A percentile compares a stretch with the other conserved stretches of the same genome.
Evolutionary conservation across 805 yeast genomes (phyloP).

Genomic region (Yamadazyma laniorum): DNA sequence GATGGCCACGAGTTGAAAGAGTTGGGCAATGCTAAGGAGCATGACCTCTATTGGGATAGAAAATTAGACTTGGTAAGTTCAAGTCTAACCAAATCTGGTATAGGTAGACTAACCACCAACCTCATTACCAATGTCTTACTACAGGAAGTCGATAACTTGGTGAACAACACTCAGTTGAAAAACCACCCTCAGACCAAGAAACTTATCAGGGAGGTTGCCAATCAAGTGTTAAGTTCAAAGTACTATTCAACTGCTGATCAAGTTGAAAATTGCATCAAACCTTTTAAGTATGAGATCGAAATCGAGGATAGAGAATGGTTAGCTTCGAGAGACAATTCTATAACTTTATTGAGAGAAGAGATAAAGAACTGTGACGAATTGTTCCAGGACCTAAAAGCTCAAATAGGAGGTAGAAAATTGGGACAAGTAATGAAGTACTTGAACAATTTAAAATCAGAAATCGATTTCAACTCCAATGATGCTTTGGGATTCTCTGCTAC

Average conservation of each 20-base stretch:
- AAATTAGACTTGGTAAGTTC: conserved; percentile 83
- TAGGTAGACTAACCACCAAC: conserved; percentile 85
- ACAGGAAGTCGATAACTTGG: conserved; percentile 72
- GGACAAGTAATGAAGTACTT: conserved; percentile 78
- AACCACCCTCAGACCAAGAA: conserved; percentile 85
- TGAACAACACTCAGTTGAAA: conserved; percentile 69
- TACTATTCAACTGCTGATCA: conserved; percentile 95
- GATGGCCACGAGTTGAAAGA: conserved; percentile 52
- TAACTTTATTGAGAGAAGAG: conserved; percentile 75
- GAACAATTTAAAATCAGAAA: conserved; percentile 40
- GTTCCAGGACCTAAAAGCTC: conserved; percentile 54
- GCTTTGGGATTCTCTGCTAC: conserved; percentile 82
- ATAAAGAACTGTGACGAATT: conserved; percentile 74
- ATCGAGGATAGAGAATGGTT: conserved; percentile 95
- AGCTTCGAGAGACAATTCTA: conserved; percentile 74
- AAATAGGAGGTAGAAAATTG: conserved; percentile 81
- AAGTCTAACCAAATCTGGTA: conserved; percentile 85
- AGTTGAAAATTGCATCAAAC: conserved; percentile 97
- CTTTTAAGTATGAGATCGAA: conserved; percentile 95
- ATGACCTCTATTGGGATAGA: conserved; percentile 65
- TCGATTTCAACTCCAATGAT: conserved; percentile 53
- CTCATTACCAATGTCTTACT: conserved; percentile 77
- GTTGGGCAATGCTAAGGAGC: conserved; percentile 48
- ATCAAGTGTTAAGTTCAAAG: conserved; percentile 69
- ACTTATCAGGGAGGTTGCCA: conserved; percentile 82